Base-by-base conservation (phyloP, 2,329 filamentous ascomycete genomes). In the Stylonectria norvegica region DNA sequence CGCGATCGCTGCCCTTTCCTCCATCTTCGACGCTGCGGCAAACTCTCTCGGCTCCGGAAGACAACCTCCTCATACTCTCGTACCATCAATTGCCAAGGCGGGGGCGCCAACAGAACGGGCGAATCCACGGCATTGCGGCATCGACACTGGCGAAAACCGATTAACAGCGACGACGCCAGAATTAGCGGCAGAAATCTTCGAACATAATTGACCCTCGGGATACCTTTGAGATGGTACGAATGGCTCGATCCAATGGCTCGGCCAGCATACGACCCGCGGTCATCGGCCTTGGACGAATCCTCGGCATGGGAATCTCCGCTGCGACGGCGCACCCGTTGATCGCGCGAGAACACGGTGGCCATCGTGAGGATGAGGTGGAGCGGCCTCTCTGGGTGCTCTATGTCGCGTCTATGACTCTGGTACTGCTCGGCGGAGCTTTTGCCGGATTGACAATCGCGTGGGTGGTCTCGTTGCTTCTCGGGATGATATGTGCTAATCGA, bases 381-480 rank as follows among this genome's bases (percentile, higher is more conserved):
- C 76, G 81, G 6, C 76, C 78, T 36, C 69, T 95, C 52, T 95
- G 87, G 86, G 71, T 91, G 32, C 89, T 96, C 59, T 76, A 93
- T 47, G 73, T 82, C 40, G 75, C 89, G 20, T 94, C 91, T 14
- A 77, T 88, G 44, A 75, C 81, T 17, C 76, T 98, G 41, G 93
- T 97, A 8, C 71, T 97, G 45, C 76, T 87, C 1, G 93, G 93
- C 48, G 93, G 93, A 48, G 89, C 88, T 27, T 98, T 98, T 69
- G 93, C 93, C 8, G 93, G 93, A 22, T 69, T 98, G 65, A 98
- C 93, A 14, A 89, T 93, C 60, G 87, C 87, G 76, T 85, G 69
- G 62, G 81, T 73, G n/a, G 34, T 15, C n/a, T 36, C 22, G 22
- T 7, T 25, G 22, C 22, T 7, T 8, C 8, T 8, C 22, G 22